Conservation (phyloP, 2,329 filamentous ascomycete genomes). For the Byssothecium circinans region DNA sequence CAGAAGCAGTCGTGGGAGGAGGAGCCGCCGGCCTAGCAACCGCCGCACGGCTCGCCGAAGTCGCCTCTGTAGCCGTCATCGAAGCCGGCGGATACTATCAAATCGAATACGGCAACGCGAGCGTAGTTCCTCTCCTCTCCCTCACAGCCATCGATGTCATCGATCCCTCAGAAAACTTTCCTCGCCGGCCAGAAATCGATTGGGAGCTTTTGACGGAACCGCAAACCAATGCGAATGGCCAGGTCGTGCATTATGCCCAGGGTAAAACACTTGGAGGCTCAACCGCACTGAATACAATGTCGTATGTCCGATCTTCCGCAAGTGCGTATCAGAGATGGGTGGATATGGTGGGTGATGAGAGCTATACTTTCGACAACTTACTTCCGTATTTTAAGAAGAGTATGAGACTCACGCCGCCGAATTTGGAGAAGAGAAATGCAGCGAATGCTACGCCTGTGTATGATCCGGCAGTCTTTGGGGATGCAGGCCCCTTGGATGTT, state of each 20-base stretch:
- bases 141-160: slow-evolving; percentile 14
- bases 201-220: slow-evolving; percentile 2
- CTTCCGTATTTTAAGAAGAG: slow-evolving; percentile 28
- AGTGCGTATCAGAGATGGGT: slow-evolving; percentile 25
- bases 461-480: slow-evolving; percentile 3
- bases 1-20: slow-evolving; percentile 11
- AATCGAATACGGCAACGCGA: slow-evolving; percentile 9
- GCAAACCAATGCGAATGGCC: background rate
- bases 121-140: slow-evolving; percentile 4
- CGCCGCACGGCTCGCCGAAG: slow-evolving; percentile 30
- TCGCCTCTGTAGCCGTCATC: slow-evolving; percentile 20
- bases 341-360: slow-evolving; percentile 23
- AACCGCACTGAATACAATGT: slow-evolving; percentile 17
- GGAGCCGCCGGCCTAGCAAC: slow-evolving; percentile 17
- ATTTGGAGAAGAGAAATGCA: slow-evolving; percentile 20
- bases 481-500: slow-evolving; percentile 15
- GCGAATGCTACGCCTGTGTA: slow-evolving; percentile 24
- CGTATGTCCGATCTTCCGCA: slow-evolving; percentile 6
- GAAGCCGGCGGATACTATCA: slow-evolving; percentile 15
- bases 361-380: slow-evolving; percentile 23
- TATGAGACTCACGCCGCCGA: slow-evolving; percentile 25
- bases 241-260: slow-evolving; percentile 1
- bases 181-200: slow-evolving; percentile 7
- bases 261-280: slow-evolving; percentile 8
- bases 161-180: slow-evolving; percentile 9